phyloP scores from a whole-genome alignment of 441 rosid species.

The Bocquillonia castaneifolia region DNA sequence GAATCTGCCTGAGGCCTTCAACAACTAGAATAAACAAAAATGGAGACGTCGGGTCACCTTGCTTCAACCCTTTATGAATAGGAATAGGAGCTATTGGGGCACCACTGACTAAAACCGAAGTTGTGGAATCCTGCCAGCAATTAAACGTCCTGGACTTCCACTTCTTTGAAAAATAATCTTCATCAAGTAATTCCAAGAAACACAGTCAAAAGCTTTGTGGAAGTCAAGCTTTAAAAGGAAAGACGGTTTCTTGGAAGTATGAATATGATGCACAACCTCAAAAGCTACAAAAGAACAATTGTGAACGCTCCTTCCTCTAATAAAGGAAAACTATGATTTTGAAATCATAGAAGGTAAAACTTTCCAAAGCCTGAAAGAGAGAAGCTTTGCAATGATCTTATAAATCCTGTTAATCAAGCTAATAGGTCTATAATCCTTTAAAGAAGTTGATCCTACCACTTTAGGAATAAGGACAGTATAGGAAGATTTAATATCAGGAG shows the following conservation, averaged over 20 bases:
- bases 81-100: background rate
- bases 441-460: background rate
- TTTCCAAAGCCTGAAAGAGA: background rate
- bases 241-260: background rate
- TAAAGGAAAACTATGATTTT: background rate
- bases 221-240: no score
- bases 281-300: background rate
- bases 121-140: background rate
- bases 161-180: background rate
- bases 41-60: background rate
- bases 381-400: background rate
- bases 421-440: background rate
- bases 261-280: background rate
- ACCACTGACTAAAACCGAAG: background rate
- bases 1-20: background rate
- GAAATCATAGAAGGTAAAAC: background rate
- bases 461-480: background rate
- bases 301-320: background rate
- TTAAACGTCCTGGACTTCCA: background rate
- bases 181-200: background rate
- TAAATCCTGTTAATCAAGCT: background rate
- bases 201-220: no score
- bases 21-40: background rate
- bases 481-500: background rate
- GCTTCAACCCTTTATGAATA: background rate